Base-by-base conservation (phyloP, 2,329 filamentous ascomycete genomes). In the Neonectria magnoliae region DNA sequence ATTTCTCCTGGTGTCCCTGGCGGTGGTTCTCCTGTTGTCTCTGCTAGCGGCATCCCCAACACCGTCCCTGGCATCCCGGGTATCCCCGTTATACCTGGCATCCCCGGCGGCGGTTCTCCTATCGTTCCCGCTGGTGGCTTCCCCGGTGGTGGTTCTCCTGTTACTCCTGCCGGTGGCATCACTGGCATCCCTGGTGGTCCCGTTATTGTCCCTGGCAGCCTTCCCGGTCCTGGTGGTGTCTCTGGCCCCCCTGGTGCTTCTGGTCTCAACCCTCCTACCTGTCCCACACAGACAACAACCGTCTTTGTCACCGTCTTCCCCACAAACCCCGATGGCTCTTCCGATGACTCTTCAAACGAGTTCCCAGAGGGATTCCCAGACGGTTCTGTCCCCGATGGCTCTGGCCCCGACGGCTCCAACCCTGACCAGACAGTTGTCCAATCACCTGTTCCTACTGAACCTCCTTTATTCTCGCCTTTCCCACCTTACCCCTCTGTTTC, bases 261-360 rank as follows among this genome's bases (percentile, higher is more conserved):
- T 33, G 38, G 42, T 45, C 56, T 53, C 41, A 58, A 14, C 47
- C 64, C 69, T 44, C 71, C 76, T 52, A 82, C 79, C 25, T 86
- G 84, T 68, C 75, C 79, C 65, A 63, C 77, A 44, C 71, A 78
- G 62, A 73, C 74, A 8, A 81, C 80, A 38, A 86, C 84, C 42
- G 78, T 86, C 65, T 83, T 85, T 68, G 75, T 87, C 67, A 85
- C 84, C 36, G 76, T 85, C 54, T 78, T 77, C 57, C 78, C 80
- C 14, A 73, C 76, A 61, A 73, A 69, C 48, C 66, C 77, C 6
- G 69, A 75, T 25, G 72, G 51, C 9, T 60, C 71, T 52, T 68
- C 68, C n/a, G 45, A 27, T 48, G 45, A 14, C 7, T 16, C 42
- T 20, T 3, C 42, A 25, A 5, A 50, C 60, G 44, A 11, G 2